Percentiles rank a stretch among this genome's conserved stretches.
Conservation (phyloP, 2,329 filamentous ascomycete genomes). For the Fusarium xyrophilum region DNA sequence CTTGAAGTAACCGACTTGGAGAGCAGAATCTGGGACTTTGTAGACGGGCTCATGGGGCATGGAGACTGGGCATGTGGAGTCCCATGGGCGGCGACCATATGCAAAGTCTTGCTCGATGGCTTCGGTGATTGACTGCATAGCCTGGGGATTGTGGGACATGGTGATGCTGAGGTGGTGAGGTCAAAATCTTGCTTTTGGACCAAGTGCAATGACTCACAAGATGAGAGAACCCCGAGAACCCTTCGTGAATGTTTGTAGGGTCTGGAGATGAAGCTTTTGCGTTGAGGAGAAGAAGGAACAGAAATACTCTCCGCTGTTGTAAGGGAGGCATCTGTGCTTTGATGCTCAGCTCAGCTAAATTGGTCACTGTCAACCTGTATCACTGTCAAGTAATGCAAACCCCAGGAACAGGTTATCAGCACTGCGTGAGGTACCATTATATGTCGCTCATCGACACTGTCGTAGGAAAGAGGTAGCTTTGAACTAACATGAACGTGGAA, state of each 20-base stretch:
- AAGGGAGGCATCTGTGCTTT: too few species aligned
- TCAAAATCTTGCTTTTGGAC: background rate
- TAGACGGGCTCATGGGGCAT: background rate
- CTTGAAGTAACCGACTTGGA: background rate
- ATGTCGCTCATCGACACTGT: background rate
- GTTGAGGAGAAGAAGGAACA: too few species aligned
- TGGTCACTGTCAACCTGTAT: background rate
- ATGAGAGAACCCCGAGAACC: too few species aligned
- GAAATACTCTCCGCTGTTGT: too few species aligned
- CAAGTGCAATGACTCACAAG: background rate
- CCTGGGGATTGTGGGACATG: background rate
- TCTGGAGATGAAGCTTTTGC: too few species aligned
- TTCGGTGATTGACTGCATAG: too few species aligned
- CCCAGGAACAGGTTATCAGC: rapidly evolving
- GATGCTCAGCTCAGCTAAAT: background rate
- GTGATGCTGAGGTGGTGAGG: background rate
- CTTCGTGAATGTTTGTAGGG: background rate
- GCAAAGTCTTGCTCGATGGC: too few species aligned
- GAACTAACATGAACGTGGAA: constrained; percentile 2
- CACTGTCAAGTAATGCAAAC: background rate
- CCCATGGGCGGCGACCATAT: too few species aligned
- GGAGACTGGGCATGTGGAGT: too few species aligned
- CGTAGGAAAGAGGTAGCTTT: background rate
- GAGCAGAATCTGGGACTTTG: background rate
- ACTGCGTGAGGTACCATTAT: background rate